phyloP scores from a whole-genome alignment of 768 basidiomycete species.

The Goffeauzyma gilvescens region DNA sequence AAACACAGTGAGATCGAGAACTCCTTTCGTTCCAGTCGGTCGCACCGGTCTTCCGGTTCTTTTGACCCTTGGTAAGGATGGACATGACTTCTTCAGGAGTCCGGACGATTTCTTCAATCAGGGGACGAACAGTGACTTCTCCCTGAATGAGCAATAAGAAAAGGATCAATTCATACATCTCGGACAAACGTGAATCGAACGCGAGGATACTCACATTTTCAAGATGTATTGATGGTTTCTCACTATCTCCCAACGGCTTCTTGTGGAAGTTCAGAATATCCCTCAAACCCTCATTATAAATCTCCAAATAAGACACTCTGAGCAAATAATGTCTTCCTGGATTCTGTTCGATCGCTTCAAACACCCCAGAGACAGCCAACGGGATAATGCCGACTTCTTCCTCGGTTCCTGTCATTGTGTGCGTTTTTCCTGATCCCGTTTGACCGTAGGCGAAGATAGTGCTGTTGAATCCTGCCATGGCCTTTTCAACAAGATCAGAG shows the following conservation, averaged over 20 bases:
- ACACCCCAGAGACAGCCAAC: constrained; percentile 28
- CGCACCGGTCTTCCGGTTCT: constrained; percentile 20
- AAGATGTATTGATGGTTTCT: constrained; percentile 25
- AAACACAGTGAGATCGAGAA: constrained; percentile 32
- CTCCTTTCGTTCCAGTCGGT: constrained; percentile 33
- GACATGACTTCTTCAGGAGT: constrained; percentile 55
- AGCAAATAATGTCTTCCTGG: constrained; percentile 24
- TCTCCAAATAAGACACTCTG: constrained; percentile 30
- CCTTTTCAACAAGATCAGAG: constrained; percentile 26
- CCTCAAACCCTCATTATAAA: constrained; percentile 29
- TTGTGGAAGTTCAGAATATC: constrained; percentile 26
- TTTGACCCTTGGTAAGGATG: constrained; percentile 43
- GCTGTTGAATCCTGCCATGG: constrained; percentile 31
- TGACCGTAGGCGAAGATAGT: constrained; percentile 33
- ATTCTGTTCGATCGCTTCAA: constrained; percentile 30
- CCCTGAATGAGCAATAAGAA: constrained; percentile 19
- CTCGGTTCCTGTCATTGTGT: constrained; percentile 18
- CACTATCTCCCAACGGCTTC: constrained; percentile 20
- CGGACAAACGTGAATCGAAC: background rate
- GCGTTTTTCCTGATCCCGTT: constrained; percentile 18
- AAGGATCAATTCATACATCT: background rate
- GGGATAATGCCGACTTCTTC: constrained; percentile 29
- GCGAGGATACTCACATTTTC: constrained; percentile 19
- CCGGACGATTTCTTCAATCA: constrained; percentile 55
- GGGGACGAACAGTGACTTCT: constrained; percentile 28